phyloP scores from a whole-genome alignment of 169 alveolate species.

The Plasmodium vivax region DNA sequence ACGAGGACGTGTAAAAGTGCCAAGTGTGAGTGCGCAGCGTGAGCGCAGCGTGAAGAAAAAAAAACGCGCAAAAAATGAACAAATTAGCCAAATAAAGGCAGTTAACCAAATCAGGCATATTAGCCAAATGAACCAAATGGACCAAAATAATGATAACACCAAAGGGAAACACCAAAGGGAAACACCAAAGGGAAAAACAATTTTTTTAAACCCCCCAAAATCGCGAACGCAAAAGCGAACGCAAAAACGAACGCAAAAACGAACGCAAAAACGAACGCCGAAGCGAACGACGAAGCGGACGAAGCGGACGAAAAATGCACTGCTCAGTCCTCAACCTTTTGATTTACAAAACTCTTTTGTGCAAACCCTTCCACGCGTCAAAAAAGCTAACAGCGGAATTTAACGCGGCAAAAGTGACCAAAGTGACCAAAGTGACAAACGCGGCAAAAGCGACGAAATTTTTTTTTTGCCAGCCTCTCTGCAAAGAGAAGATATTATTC shows the following conservation, averaged over 20 bases:
- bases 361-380: neutral
- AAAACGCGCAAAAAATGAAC: neutral
- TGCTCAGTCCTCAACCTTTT: slow-evolving; percentile 8
- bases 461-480: slow-evolving; percentile 14
- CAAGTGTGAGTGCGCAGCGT: neutral
- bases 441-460: slow-evolving; percentile 15
- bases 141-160: no score
- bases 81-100: neutral
- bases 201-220: neutral
- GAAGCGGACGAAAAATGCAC: slow-evolving; percentile 5
- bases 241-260: no score
- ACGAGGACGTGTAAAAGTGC: neutral
- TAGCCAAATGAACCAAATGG: neutral
- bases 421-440: no score
- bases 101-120: no score
- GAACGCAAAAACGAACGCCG: no score
- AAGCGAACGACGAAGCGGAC: neutral
- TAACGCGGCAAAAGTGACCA: no score
- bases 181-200: neutral
- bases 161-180: no score
- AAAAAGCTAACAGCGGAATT: slow-evolving; percentile 7
- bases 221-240: neutral
- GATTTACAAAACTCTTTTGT: slow-evolving; percentile 19
- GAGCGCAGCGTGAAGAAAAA: neutral
- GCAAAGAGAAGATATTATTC: neutral